phyloP scores from a whole-genome alignment of 2,329 filamentous ascomycete genomes.

The Aspergillus ibericus region DNA sequence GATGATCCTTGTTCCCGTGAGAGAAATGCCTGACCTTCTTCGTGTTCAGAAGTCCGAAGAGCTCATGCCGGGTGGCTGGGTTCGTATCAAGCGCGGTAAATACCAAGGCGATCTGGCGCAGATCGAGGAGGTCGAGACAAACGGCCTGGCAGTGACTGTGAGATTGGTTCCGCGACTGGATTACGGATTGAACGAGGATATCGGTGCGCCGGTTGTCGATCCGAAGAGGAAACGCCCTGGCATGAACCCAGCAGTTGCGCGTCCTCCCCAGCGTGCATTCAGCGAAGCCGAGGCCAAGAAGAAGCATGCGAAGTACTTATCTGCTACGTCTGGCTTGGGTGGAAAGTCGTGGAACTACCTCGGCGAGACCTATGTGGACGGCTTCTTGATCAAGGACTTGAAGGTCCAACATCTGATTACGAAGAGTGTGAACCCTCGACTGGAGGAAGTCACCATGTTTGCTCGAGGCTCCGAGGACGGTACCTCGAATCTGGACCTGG shows the following conservation, averaged over 20 bases:
- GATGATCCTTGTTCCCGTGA: conserved; percentile 86
- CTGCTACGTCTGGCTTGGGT: conserved; percentile 53
- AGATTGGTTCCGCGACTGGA: conserved; percentile 87
- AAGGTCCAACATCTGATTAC: conserved; percentile 83
- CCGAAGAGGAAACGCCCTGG: conserved; percentile 76
- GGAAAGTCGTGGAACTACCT: conserved; percentile 79
- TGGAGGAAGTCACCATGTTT: conserved; percentile 96
- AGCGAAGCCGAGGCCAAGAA: conserved; percentile 92
- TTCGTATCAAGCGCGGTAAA: conserved; percentile 78
- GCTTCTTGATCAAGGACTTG: conserved; percentile 90
- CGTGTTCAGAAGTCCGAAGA: conserved; percentile 83
- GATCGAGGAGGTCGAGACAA: conserved; percentile 88
- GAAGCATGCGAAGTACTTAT: conserved; percentile 67
- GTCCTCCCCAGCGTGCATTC: conserved; percentile 86
- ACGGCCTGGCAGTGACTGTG: conserved; percentile 83
- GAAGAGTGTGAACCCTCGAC: conserved; percentile 85
- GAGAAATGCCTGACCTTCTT: conserved; percentile 96
- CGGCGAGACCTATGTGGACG: conserved; percentile 85
- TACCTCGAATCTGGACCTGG: conserved; percentile 87
- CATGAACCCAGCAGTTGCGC: conserved; percentile 56
- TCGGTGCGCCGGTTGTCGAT: conserved; percentile 54
- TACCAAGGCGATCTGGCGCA: conserved; percentile 89
- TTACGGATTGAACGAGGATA: conserved; percentile 84
- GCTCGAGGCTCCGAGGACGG: conserved; percentile 86
- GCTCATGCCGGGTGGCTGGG: conserved; percentile 85